Conservation (phyloP, 1,139 yeast genomes). For the Insectozyma bohioensis region DNA sequence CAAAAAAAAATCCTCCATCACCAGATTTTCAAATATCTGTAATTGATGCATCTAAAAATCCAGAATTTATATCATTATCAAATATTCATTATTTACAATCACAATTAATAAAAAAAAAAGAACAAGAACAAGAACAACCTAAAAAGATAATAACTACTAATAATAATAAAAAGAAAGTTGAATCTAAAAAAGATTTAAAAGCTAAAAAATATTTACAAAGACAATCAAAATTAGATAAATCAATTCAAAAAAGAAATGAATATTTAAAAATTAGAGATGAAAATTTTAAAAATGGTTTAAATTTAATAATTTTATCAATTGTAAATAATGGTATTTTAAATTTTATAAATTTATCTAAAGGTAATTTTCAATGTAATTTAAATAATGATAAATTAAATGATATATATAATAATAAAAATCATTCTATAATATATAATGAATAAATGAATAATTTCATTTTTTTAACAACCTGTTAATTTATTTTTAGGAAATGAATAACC, state of each 20-base stretch:
- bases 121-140: constrained; percentile 3
- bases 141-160: constrained; percentile 12
- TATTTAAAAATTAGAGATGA: constrained; percentile 29
- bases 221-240: constrained; percentile 25
- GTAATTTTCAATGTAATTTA: constrained; percentile 37
- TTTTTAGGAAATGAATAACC: constrained; percentile 66
- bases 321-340: constrained; percentile 74
- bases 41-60: constrained; percentile 45
- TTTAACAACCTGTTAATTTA: constrained; percentile 21
- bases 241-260: constrained; percentile 23
- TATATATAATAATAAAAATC: constrained; percentile 11
- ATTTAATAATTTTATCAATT: constrained; percentile 59
- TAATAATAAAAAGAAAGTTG: constrained; percentile 11
- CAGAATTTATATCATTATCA: constrained; percentile 51
- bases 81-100: constrained; percentile 35
- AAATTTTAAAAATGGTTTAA: constrained; percentile 44
- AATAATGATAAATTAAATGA: constrained; percentile 17
- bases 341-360: constrained; percentile 59
- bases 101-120: constrained; percentile 10
- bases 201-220: constrained; percentile 25
- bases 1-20: constrained; percentile 64
- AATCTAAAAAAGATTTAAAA: constrained; percentile 21
- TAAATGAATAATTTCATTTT: not conserved
- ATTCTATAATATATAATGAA: constrained; percentile 15
- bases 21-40: constrained; percentile 80